A percentile compares a stretch with the other conserved stretches of the same genome.
Conservation (phyloP, 2,329 filamentous ascomycete genomes). For the Colletotrichum tropicale region DNA sequence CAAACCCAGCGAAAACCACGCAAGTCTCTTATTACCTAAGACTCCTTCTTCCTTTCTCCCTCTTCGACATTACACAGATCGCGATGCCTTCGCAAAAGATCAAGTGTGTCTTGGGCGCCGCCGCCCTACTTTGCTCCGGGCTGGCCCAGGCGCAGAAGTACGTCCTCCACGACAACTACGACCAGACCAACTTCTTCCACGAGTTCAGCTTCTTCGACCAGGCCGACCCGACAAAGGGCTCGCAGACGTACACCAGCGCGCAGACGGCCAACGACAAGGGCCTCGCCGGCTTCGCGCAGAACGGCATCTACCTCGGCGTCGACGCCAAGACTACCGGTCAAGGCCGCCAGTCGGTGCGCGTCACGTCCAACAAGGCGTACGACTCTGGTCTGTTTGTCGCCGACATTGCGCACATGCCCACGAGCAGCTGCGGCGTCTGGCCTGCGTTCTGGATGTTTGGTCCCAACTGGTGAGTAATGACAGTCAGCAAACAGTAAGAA, state of each 20-base stretch:
- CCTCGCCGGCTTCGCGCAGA: slow-evolving; percentile 61
- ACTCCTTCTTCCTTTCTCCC: background rate
- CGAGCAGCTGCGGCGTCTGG: slow-evolving; percentile 74
- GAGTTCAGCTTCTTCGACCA: slow-evolving; percentile 60
- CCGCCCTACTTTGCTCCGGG: slow-evolving; percentile 5
- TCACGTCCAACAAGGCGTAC: slow-evolving; percentile 71
- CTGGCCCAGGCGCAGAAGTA: slow-evolving; percentile 39
- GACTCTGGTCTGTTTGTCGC: slow-evolving; percentile 73
- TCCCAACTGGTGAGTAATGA: slow-evolving; percentile 56
- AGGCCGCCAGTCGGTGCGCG: slow-evolving; percentile 73
- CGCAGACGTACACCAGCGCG: slow-evolving; percentile 70
- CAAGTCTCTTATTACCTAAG: background rate
- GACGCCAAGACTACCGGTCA: slow-evolving; percentile 63
- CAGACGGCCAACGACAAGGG: slow-evolving; percentile 60
- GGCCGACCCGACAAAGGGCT: slow-evolving; percentile 75
- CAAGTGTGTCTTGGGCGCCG: slow-evolving; percentile 5
- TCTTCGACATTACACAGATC: background rate
- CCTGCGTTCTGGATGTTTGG: slow-evolving; percentile 76
- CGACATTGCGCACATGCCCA: slow-evolving; percentile 80
- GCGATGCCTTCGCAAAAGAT: slow-evolving; percentile 11
- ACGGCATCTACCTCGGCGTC: slow-evolving; percentile 71
- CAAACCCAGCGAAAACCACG: background rate
- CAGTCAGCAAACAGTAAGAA: background rate
- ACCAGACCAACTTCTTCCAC: slow-evolving; percentile 60
- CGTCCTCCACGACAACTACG: slow-evolving; percentile 50